phyloP scores from a whole-genome alignment of 2,329 filamentous ascomycete genomes.

The Alternaria brassicae region DNA sequence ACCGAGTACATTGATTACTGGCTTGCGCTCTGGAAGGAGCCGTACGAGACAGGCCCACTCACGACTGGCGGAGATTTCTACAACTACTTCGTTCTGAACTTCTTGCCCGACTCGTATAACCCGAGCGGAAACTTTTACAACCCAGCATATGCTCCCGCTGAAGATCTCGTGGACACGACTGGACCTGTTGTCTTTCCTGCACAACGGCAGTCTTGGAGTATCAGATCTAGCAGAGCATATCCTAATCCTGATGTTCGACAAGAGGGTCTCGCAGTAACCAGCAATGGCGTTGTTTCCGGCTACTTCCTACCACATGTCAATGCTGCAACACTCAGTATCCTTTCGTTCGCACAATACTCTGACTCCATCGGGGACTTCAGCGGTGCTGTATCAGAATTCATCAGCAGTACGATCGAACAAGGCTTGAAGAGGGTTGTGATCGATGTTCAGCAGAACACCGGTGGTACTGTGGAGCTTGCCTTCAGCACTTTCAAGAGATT shows the following conservation, averaged over 20 bases:
- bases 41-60: conserved; percentile 35
- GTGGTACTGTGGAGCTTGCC: conserved; percentile 53
- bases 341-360: conserved; percentile 43
- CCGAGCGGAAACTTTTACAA: neutral
- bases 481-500: conserved; percentile 56
- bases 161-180: neutral
- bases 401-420: conserved; percentile 52
- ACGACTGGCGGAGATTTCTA: conserved; percentile 55
- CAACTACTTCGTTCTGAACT: conserved; percentile 53
- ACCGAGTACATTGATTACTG: neutral
- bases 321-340: conserved; percentile 54
- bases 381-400: conserved; percentile 47
- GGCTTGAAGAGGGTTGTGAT: conserved; percentile 65
- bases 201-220: neutral
- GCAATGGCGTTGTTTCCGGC: conserved; percentile 45
- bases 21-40: neutral
- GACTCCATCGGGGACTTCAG: conserved; percentile 23
- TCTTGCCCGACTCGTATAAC: conserved; percentile 22
- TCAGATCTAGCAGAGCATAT: conserved; percentile 30
- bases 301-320: conserved; percentile 52
- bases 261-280: conserved; percentile 21
- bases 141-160: too few species aligned
- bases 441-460: conserved; percentile 66
- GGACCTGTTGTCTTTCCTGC: neutral
- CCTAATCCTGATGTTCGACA: conserved; percentile 34